Evolutionary conservation across 1,139 yeast genomes (phyloP), one percentile per base, ranked within the genome.

Genomic region (Taphrina wiesneri): DNA sequence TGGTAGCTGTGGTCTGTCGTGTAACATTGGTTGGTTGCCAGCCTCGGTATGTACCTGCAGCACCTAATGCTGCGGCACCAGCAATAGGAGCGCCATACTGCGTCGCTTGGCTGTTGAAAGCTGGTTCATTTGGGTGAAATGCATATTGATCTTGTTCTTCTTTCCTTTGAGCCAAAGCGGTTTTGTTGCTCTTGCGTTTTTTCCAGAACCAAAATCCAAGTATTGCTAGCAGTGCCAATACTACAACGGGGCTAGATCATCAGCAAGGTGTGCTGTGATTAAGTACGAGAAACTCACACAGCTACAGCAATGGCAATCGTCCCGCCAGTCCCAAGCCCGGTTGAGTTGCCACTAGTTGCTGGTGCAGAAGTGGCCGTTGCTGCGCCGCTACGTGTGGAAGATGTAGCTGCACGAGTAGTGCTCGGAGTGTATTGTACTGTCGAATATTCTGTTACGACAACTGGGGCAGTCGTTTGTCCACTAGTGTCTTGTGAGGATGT

Each of bases 101-200:
- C 13, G 45, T 13, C 11, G 46, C 39, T 15, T 49, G 57, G 13
- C 46, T 51, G 45, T 15, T 39, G 30, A 36, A 36, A 15, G 51
- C 43, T 9, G 39, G 28, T 17, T 51, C 57, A 19, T 53, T 64
- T 4, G 71, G 66, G 46, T 66, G 59, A 64, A 59, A 69, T 3
- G 65, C 61, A 65, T 70, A 71, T 56, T 71, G 73, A 23, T 71
- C 72, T 3, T 62, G 67, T 34, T 69, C 70, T 43, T 67, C 70
- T 26, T 59, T 60, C 9, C 69, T 64, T 25, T 69, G 69, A 13
- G 52, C 70, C 28, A 54, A 52, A 13, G 52, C 63, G 34, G 25
- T 45, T 7, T 67, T 64, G 23, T 56, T 63, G n/a, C 64, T 47
- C 46, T 66, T 69, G 9, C 71, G 51, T 36, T 67, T 54, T 26